phyloP scores from a whole-genome alignment of 2,329 filamentous ascomycete species.

The Talaromyces sp. region DNA sequence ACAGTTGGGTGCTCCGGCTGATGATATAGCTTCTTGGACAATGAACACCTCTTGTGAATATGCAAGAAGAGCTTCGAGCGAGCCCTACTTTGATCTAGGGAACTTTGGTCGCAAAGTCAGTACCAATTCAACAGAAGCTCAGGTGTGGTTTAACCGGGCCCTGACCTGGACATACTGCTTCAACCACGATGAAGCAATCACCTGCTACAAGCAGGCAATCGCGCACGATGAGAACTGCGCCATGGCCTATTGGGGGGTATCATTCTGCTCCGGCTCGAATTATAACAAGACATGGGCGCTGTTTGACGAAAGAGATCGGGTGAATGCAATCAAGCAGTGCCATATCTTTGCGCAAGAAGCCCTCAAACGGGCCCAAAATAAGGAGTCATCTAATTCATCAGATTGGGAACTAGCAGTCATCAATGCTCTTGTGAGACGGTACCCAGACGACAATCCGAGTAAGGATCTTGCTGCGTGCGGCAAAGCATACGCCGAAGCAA shows the following conservation, averaged over 20 bases:
- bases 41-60: not conserved
- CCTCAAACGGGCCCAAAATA: constrained; percentile 35
- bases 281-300: constrained; percentile 51
- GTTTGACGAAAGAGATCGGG: constrained; percentile 41
- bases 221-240: constrained; percentile 28
- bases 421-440: constrained; percentile 15
- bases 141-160: constrained; percentile 35
- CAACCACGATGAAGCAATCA: constrained; percentile 35
- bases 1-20: not conserved
- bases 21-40: constrained; percentile 1
- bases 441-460: constrained; percentile 37
- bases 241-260: constrained; percentile 44
- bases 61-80: constrained; percentile 12
- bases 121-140: constrained; percentile 24
- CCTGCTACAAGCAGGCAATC: constrained; percentile 34
- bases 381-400: constrained; percentile 14
- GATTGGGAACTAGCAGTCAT: constrained; percentile 20
- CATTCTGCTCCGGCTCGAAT: constrained; percentile 46
- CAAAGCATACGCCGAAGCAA: constrained; percentile 55
- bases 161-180: constrained; percentile 36
- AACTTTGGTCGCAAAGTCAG: constrained; percentile 30
- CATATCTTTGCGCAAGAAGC: constrained; percentile 34
- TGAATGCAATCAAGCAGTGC: constrained; percentile 40
- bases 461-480: constrained; percentile 51
- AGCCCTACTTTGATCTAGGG: constrained; percentile 30